Evolutionary conservation across 2,329 filamentous ascomycete genomes (phyloP).

Genomic region (Didymella glomerata): DNA sequence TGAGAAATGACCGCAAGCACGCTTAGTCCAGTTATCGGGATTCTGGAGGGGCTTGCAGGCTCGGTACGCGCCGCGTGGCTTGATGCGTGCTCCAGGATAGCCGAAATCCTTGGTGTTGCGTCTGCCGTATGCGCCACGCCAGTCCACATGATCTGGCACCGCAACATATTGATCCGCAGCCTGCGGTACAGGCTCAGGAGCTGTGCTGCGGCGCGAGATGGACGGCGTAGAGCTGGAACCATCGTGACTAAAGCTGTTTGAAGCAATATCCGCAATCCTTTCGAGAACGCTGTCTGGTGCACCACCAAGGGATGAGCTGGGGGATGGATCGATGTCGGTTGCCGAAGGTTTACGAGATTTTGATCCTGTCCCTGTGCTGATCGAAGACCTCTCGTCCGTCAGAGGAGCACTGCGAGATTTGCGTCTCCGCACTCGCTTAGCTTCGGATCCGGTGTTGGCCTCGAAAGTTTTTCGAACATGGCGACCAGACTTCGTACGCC

Average conservation of each 20-base stretch:
- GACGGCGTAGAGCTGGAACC: slow-evolving; percentile 31
- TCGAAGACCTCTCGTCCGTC: background rate
- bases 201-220: slow-evolving; percentile 8
- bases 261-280: slow-evolving; percentile 20
- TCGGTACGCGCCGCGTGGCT: slow-evolving; percentile 24
- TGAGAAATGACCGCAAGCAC: slow-evolving; percentile 44
- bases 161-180: slow-evolving; percentile 23
- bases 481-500: slow-evolving; percentile 29
- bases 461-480: slow-evolving; percentile 35
- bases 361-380: background rate
- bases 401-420: slow-evolving; percentile 24
- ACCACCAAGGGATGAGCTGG: background rate
- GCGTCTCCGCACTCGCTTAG: slow-evolving; percentile 18
- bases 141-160: slow-evolving; percentile 41
- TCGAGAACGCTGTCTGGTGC: background rate
- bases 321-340: background rate
- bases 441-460: slow-evolving; percentile 5
- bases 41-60: slow-evolving; percentile 29
- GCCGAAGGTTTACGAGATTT: background rate
- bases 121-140: slow-evolving; percentile 42
- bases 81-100: slow-evolving; percentile 45
- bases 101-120: slow-evolving; percentile 46
- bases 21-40: slow-evolving; percentile 39
- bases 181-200: background rate
- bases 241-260: slow-evolving; percentile 35